These are phyloP conservation scores for Geotrichum citri-aurantii DNA, from an alignment of 1,139 yeast genomes.

Conservation along the genomic window DNA sequence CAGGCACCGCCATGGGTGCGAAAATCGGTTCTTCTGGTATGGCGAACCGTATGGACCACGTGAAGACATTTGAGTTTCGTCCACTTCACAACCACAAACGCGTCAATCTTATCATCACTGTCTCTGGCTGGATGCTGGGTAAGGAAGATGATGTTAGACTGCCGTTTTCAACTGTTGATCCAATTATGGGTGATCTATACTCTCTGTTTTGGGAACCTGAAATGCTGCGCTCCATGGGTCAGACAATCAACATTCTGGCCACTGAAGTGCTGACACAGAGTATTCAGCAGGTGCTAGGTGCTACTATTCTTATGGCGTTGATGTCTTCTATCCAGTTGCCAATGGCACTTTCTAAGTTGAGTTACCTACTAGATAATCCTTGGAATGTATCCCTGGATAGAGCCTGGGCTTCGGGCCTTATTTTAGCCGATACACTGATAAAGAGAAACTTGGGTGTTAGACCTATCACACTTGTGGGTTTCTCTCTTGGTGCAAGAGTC, in stretches of 20 bases:
- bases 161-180: constrained; percentile 95
- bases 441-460: constrained; percentile 86
- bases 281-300: constrained; percentile 90
- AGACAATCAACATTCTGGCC: constrained; percentile 87
- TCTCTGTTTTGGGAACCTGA: constrained; percentile 98
- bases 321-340: constrained; percentile 97
- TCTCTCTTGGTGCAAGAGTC: constrained; percentile 88
- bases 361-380: constrained; percentile 90
- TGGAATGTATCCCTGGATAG: constrained; percentile 97
- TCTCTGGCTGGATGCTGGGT: constrained; percentile 98
- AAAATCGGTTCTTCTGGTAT: constrained; percentile 83
- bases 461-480: constrained; percentile 89
- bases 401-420: constrained; percentile 94
- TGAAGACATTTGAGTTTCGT: constrained; percentile 84
- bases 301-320: constrained; percentile 82
- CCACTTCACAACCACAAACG: constrained; percentile 90
- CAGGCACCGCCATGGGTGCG: constrained; percentile 90
- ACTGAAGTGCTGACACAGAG: constrained; percentile 91
- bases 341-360: constrained; percentile 80
- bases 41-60: constrained; percentile 81
- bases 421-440: constrained; percentile 84
- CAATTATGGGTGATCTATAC: constrained; percentile 93
- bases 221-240: constrained; percentile 93
- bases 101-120: constrained; percentile 81
- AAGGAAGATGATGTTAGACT: constrained; percentile 91